Evolutionary conservation across 768 basidiomycete genomes (phyloP).

Genomic region (Ramaria sp.): DNA sequence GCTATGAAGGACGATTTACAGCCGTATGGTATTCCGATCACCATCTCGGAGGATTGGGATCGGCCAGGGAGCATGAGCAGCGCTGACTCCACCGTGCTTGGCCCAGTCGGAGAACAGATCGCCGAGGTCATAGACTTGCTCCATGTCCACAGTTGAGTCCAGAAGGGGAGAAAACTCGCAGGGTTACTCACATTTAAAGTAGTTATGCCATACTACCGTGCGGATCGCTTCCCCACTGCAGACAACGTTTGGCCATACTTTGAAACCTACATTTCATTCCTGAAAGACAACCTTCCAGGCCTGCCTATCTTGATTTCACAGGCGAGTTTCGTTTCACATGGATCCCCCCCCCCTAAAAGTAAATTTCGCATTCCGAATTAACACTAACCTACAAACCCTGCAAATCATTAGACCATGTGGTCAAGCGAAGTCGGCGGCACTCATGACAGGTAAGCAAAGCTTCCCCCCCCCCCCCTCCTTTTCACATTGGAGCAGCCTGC

Average conservation of each 20-base stretch:
- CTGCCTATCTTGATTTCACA: constrained; percentile 6
- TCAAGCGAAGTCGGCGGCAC: constrained; percentile 27
- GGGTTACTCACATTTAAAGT: too few relatives aligned
- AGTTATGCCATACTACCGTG: constrained; percentile 11
- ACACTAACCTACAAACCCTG: neutral
- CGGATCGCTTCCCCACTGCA: constrained; percentile 6
- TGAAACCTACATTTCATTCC: constrained; percentile 5
- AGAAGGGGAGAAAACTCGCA: too few relatives aligned
- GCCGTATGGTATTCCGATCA: constrained; percentile 8
- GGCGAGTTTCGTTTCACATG: too few relatives aligned
- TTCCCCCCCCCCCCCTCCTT: too few relatives aligned
- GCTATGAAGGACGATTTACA: constrained; percentile 4
- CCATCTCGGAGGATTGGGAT: constrained; percentile 15
- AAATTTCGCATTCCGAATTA: neutral
- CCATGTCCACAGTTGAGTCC: constrained; percentile 12
- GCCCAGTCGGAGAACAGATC: neutral
- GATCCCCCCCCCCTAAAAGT: too few relatives aligned
- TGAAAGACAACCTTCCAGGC: neutral
- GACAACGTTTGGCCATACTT: constrained; percentile 9
- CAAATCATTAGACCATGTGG: constrained; percentile 33
- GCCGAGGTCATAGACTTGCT: constrained; percentile 10
- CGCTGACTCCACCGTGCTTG: neutral
- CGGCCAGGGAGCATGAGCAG: constrained; percentile 2
- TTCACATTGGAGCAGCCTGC: too few relatives aligned
- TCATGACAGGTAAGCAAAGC: constrained; percentile 11